These are phyloP conservation scores for Trichoderma lentiforme DNA, from an alignment of 2,329 filamentous ascomycete species.

Conservation along the genomic window DNA sequence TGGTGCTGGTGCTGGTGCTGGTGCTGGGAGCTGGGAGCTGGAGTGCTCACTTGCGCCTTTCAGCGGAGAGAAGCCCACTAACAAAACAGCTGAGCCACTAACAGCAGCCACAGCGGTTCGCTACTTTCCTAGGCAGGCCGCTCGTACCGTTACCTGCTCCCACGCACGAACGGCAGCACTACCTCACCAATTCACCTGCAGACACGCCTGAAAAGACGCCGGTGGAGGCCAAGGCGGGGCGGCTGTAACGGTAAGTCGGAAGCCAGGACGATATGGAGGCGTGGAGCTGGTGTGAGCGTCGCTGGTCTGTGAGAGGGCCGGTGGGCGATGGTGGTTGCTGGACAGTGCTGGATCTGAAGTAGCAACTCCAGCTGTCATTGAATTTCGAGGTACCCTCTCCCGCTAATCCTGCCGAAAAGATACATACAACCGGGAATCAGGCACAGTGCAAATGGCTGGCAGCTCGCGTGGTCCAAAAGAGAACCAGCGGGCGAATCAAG, in stretches of 20 bases:
- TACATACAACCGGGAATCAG: not conserved
- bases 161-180: not conserved
- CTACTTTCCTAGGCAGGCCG: not conserved
- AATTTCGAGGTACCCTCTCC: not conserved
- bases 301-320: not conserved
- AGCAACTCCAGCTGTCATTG: not conserved
- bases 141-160: not conserved
- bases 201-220: not conserved
- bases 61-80: not conserved
- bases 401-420: not conserved
- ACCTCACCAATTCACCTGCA: no score
- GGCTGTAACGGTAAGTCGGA: conserved; percentile 10
- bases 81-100: not conserved
- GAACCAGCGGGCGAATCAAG: not conserved
- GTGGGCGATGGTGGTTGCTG: not conserved
- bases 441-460: not conserved
- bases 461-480: not conserved
- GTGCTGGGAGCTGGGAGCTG: no score
- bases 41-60: not conserved
- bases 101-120: not conserved
- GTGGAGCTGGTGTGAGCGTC: not conserved
- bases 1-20: no score
- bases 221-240: conserved; percentile 7
- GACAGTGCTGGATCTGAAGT: not conserved
- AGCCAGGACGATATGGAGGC: not conserved